phyloP scores from a whole-genome alignment of 176 grass and related monocot genomes.

The Panicum miliaceum region DNA sequence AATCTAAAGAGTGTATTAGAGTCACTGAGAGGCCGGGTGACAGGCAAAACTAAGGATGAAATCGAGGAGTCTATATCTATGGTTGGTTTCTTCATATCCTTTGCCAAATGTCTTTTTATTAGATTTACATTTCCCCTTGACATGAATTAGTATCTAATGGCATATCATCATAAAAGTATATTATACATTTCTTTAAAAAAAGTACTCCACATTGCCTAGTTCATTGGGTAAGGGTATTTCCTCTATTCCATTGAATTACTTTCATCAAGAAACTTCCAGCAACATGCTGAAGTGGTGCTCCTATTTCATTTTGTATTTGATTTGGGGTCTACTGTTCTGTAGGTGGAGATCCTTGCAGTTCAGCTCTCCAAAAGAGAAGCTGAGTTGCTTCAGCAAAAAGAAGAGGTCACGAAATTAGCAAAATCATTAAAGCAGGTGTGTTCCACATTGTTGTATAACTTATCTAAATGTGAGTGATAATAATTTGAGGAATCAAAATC shows the following conservation, averaged over 20 bases:
- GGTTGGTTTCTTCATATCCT: constrained; percentile 59
- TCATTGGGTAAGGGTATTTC: not conserved
- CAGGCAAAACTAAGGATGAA: constrained; percentile 82
- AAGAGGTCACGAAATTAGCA: constrained; percentile 81
- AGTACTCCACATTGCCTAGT: constrained; percentile 12
- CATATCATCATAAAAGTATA: not conserved
- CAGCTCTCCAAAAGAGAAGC: constrained; percentile 85
- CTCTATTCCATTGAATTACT: not conserved
- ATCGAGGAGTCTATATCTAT: constrained; percentile 80
- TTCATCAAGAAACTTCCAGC: constrained; percentile 20
- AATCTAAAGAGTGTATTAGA: constrained; percentile 80
- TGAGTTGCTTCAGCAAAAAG: constrained; percentile 86
- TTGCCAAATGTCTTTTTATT: constrained; percentile 4
- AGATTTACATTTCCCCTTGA: constrained; percentile 7
- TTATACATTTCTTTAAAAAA: not conserved
- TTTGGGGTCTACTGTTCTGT: constrained; percentile 34
- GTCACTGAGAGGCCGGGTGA: constrained; percentile 60
- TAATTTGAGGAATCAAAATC: not conserved
- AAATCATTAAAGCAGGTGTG: constrained; percentile 81
- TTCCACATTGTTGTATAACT: not conserved
- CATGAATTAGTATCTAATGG: not conserved
- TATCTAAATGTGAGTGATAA: not conserved
- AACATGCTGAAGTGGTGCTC: not conserved
- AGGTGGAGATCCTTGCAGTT: constrained; percentile 85
- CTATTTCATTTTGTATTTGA: constrained; percentile 36